phyloP scores from a whole-genome alignment of 495 filamentous ascomycete species.

The Aspergillus sclerotiicarbonarius region DNA sequence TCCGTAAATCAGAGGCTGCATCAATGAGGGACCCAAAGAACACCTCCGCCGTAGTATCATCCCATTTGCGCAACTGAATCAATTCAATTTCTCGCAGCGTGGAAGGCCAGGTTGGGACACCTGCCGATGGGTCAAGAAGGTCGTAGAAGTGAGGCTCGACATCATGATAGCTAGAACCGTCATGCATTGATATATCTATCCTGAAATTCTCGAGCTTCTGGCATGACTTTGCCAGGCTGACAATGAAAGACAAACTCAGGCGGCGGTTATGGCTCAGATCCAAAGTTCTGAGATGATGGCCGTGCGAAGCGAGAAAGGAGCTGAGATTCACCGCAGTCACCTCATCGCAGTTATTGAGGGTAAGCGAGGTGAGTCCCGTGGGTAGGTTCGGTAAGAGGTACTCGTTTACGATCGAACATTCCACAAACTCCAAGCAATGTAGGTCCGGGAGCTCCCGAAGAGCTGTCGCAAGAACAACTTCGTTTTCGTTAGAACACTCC shows the following conservation, averaged over 20 bases:
- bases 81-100: slow-evolving; percentile 69
- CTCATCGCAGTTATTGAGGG: slow-evolving; percentile 71
- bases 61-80: slow-evolving; percentile 70
- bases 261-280: slow-evolving; percentile 72
- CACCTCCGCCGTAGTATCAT: slow-evolving; percentile 57
- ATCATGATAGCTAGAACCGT: slow-evolving; percentile 58
- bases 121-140: slow-evolving; percentile 56
- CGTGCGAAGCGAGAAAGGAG: slow-evolving; percentile 60
- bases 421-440: slow-evolving; percentile 62
- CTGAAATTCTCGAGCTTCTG: slow-evolving; percentile 64
- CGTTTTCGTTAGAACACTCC: slow-evolving; percentile 26
- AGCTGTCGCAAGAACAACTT: slow-evolving; percentile 52
- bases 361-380: slow-evolving; percentile 57
- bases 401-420: slow-evolving; percentile 61
- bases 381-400: slow-evolving; percentile 62
- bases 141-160: slow-evolving; percentile 67
- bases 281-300: slow-evolving; percentile 59
- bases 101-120: slow-evolving; percentile 68
- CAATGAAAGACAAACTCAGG: slow-evolving; percentile 69
- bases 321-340: slow-evolving; percentile 58
- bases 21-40: slow-evolving; percentile 77
- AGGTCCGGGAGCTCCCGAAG: slow-evolving; percentile 60
- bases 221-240: slow-evolving; percentile 58
- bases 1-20: slow-evolving; percentile 57
- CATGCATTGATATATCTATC: slow-evolving; percentile 71